A percentile compares a stretch with the other conserved stretches of the same genome.
phyloP scores from a whole-genome alignment of 306 rosid species.

The Vachellia collinsii region DNA sequence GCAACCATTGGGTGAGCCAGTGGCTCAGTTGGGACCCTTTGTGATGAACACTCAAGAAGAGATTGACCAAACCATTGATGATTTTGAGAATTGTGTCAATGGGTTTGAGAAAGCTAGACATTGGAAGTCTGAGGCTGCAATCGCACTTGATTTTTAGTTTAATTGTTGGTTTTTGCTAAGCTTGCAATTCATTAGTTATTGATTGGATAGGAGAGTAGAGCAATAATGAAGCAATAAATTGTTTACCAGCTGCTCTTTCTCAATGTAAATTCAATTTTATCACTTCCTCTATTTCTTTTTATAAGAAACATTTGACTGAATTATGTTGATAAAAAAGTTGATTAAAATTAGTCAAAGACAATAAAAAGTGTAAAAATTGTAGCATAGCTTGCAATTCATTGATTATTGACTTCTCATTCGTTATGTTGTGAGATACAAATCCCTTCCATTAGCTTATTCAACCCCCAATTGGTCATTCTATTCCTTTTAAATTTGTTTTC shows the following conservation, averaged over 20 bases:
- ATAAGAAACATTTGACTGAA: too few relatives aligned
- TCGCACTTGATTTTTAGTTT: conserved; percentile 42
- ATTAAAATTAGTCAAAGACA: too few relatives aligned
- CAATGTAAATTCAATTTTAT: conserved; percentile 28
- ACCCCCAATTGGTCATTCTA: too few relatives aligned
- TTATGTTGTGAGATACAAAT: too few relatives aligned
- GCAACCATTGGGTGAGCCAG: conserved; percentile 78
- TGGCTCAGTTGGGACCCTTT: conserved; percentile 87
- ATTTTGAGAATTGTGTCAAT: conserved; percentile 75
- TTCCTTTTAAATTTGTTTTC: conserved; percentile 66
- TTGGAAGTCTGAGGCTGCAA: conserved; percentile 71
- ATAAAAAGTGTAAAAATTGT: too few relatives aligned
- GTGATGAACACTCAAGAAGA: conserved; percentile 97
- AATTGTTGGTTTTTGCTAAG: background rate
- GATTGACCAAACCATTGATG: conserved; percentile 84
- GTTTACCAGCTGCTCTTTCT: background rate
- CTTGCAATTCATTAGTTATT: background rate
- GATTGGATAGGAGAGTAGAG: background rate
- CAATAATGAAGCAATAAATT: conserved; percentile 1
- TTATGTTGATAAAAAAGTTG: too few relatives aligned
- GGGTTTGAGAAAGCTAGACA: conserved; percentile 96
- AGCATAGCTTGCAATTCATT: too few relatives aligned
- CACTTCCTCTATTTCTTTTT: background rate
- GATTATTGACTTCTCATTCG: too few relatives aligned
- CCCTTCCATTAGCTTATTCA: too few relatives aligned